phyloP scores from a whole-genome alignment of 345 rosid genomes.

The Arabidopsis thaliana region TAIR10.1 NC_003074.8:12871501-12872000 shows the following conservation, averaged over 20 bases:
- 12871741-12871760: slow-evolving; percentile 65
- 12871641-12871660: slow-evolving; percentile 60
- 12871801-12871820: slow-evolving; percentile 61
- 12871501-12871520: not conserved
- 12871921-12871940: slow-evolving; percentile 60
- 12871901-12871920: slow-evolving; percentile 43
- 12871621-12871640: slow-evolving; percentile 39
- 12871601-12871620: slow-evolving; percentile 50
- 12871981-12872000: slow-evolving; percentile 55
- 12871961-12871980: slow-evolving; percentile 54
- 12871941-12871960: slow-evolving; percentile 55
- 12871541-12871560: slow-evolving; percentile 17
- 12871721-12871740: slow-evolving; percentile 53
- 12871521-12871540: not conserved
- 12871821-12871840: slow-evolving; percentile 27
- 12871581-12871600: slow-evolving; percentile 62
- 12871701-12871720: slow-evolving; percentile 67
- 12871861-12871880: not conserved
- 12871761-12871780: slow-evolving; percentile 69
- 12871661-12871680: slow-evolving; percentile 61
- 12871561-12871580: slow-evolving; percentile 67
- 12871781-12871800: slow-evolving; percentile 71
- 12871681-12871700: slow-evolving; percentile 56
- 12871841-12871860: too few relatives aligned
- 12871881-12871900: slow-evolving; percentile 5